Conservation (phyloP, 2,329 filamentous ascomycete species). For the Alternaria sp. region DNA sequence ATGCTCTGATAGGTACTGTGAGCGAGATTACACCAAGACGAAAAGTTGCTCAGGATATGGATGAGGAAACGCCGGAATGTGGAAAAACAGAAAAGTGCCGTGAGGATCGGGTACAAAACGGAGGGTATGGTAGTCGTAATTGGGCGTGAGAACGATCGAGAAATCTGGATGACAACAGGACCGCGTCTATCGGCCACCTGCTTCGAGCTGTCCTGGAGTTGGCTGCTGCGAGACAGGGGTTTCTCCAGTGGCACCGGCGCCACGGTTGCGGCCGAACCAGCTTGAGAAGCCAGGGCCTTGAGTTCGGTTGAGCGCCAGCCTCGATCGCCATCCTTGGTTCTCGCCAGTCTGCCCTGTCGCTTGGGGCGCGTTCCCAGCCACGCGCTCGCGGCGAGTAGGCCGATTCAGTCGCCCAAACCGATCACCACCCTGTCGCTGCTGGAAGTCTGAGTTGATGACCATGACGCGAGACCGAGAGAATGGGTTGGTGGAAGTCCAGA, state of each 20-base stretch:
- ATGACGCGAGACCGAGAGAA: slow-evolving; percentile 43
- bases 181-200: slow-evolving; percentile 37
- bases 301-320: slow-evolving; percentile 20
- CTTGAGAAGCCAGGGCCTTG: slow-evolving; percentile 27
- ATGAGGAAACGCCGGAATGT: background rate
- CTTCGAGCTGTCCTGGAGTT: slow-evolving; percentile 47
- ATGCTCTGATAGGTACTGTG: background rate
- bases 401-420: slow-evolving; percentile 31
- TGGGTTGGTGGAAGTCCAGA: slow-evolving; percentile 41
- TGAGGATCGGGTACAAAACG: background rate
- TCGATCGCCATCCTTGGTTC: slow-evolving; percentile 33
- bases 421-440: slow-evolving; percentile 21
- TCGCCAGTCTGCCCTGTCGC: slow-evolving; percentile 13
- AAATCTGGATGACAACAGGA: background rate
- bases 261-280: slow-evolving; percentile 40
- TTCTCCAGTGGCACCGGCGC: slow-evolving; percentile 22
- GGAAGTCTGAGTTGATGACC: slow-evolving; percentile 24
- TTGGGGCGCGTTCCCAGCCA: slow-evolving; percentile 13
- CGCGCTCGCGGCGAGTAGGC: slow-evolving; percentile 33
- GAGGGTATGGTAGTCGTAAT: slow-evolving; percentile 6
- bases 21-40: background rate
- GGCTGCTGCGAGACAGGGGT: slow-evolving; percentile 23
- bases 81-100: background rate
- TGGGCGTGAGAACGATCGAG: slow-evolving; percentile 2
- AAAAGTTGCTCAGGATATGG: background rate